Conservation (phyloP, 352 stramenopile species). For the Phytophthora quininea region DNA sequence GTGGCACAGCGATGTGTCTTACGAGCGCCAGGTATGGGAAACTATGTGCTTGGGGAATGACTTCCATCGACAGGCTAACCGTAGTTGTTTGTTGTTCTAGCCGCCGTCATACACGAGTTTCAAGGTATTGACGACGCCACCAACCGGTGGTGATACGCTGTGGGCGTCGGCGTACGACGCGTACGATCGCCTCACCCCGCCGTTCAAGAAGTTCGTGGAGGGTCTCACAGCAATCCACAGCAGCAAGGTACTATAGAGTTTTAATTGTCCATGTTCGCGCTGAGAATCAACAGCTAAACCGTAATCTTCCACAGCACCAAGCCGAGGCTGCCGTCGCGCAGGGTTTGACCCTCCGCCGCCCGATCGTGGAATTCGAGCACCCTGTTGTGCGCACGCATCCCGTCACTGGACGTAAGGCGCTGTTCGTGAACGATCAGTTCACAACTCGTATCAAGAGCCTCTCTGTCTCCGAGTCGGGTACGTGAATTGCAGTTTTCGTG, state of each 20-base stretch:
- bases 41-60: too few species aligned
- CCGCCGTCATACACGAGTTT: slow-evolving; percentile 32
- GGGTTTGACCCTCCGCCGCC: slow-evolving; percentile 29
- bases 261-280: not conserved
- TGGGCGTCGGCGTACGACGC: slow-evolving; percentile 52
- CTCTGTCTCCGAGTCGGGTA: too few species aligned
- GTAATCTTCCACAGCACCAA: slow-evolving; percentile 6
- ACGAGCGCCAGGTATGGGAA: slow-evolving; percentile 32
- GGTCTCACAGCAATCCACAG: slow-evolving; percentile 53
- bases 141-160: slow-evolving; percentile 46
- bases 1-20: slow-evolving; percentile 52
- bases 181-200: slow-evolving; percentile 51
- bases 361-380: slow-evolving; percentile 43
- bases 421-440: slow-evolving; percentile 48
- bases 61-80: too few species aligned
- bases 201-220: slow-evolving; percentile 49
- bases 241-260: slow-evolving; percentile 27
- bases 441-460: slow-evolving; percentile 41
- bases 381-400: slow-evolving; percentile 52
- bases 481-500: not conserved
- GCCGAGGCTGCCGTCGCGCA: slow-evolving; percentile 19
- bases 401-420: slow-evolving; percentile 21
- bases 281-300: too few species aligned
- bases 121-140: slow-evolving; percentile 36
- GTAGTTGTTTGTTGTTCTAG: slow-evolving; percentile 5